These are phyloP conservation scores for Phaeosphaeriaceae sp. DNA, from an alignment of 2,329 filamentous ascomycete genomes.

Conservation along the genomic window DNA sequence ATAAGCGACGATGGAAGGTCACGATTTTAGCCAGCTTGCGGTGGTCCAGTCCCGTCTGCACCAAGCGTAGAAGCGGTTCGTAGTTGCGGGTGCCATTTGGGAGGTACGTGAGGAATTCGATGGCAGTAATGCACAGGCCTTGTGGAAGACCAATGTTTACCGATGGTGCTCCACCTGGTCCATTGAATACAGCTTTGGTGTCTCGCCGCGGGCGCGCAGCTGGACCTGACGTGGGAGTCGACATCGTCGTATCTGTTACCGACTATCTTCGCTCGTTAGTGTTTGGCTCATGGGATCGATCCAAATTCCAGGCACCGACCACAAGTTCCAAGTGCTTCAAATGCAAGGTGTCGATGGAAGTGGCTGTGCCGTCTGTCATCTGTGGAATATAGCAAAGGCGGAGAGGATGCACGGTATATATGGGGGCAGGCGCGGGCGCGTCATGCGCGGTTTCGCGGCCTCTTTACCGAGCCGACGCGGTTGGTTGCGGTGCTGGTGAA, in stretches of 20 bases:
- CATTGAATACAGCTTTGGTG: not conserved
- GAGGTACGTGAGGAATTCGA: not conserved
- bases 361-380: not conserved
- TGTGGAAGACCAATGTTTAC: not conserved
- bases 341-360: not conserved
- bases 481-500: not conserved
- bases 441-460: not conserved
- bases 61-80: not conserved
- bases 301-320: too few species aligned
- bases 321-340: too few species aligned
- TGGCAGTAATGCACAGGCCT: not conserved
- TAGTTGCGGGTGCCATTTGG: conserved; percentile 3
- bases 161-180: not conserved
- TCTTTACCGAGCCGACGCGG: not conserved
- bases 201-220: not conserved
- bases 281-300: too few species aligned
- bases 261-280: too few species aligned
- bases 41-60: not conserved
- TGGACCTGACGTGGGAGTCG: not conserved
- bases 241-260: not conserved
- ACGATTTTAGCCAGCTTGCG: not conserved
- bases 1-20: conserved; percentile 1
- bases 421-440: not conserved
- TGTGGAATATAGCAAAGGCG: not conserved
- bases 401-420: not conserved